These are phyloP conservation scores for Abortiporus biennis DNA, from an alignment of 1,284 basidiomycete genomes.

Conservation along the genomic window DNA sequence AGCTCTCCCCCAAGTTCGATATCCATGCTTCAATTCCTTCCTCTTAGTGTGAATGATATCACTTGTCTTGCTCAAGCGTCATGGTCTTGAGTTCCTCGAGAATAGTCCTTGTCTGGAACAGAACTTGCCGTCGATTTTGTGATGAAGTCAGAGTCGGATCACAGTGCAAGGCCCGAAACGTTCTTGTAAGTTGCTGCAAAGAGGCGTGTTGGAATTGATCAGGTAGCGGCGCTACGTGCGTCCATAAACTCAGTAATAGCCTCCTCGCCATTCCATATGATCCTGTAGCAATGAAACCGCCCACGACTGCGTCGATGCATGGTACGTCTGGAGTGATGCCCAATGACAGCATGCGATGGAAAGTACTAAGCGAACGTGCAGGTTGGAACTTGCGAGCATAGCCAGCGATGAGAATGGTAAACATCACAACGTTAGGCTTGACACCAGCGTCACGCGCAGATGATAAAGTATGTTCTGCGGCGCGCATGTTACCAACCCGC, in stretches of 20 bases:
- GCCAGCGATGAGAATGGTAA: slow-evolving; percentile 66
- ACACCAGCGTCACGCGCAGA: slow-evolving; percentile 43
- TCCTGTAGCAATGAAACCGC: slow-evolving; percentile 56
- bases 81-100: no score
- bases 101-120: no score
- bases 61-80: no score
- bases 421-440: slow-evolving; percentile 55
- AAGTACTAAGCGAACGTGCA: slow-evolving; percentile 43
- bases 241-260: slow-evolving; percentile 58
- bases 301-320: slow-evolving; percentile 61
- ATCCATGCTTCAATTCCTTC: no score
- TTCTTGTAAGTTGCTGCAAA: slow-evolving; percentile 36
- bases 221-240: slow-evolving; percentile 58
- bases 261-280: slow-evolving; percentile 42
- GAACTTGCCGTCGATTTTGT: no score
- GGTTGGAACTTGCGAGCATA: slow-evolving; percentile 56
- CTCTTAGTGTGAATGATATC: no score
- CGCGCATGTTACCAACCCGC: slow-evolving; percentile 43
- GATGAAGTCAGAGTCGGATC: neutral
- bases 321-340: slow-evolving; percentile 62
- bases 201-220: slow-evolving; percentile 31
- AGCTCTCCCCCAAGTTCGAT: no score
- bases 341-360: slow-evolving; percentile 54
- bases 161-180: slow-evolving; percentile 36
- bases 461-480: slow-evolving; percentile 46